Evolutionary conservation across 1,139 yeast species (phyloP), one percentile per base, ranked within the genome.

Genomic region (Meyerozyma guilliermondii): DNA sequence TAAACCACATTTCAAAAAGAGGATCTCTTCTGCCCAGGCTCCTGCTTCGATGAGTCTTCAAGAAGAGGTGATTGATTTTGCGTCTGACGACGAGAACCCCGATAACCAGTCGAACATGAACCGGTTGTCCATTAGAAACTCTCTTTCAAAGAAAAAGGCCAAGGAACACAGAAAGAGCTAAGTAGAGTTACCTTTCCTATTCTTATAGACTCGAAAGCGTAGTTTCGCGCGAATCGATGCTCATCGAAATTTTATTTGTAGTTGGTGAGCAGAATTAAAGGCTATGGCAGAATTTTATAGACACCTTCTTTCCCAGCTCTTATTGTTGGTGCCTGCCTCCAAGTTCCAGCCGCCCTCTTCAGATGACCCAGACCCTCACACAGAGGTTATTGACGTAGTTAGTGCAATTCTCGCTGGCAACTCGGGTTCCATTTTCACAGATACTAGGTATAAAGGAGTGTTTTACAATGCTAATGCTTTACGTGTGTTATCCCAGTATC

Each of bases 41-140:
- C 72, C 71, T 1, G 52, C 66, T 1, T 63, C 57, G 39, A 52
- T 70, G 39, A 63, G 58, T 38, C 63, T 71, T 35, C 67, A 68
- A 49, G 76, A 73, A 50, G 75, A 73, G 47, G 73, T 71, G 7
- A 65, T 73, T 39, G 77, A 73, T 48, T 73, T 71, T 61, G 77
- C 73, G 1, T 68, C 75, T 4, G 78, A 73, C 50, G 77, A 73
- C 49, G 78, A 73, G 46, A 66, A 66, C 43, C 70, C 72, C 1
- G 68, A 59, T 6, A 60, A 66, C 44, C 61, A 61, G 16, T 66
- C 73, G 1, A 55, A 58, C 34, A 68, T 73, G 76, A 72, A 58
- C 50, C 54, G 78, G 30, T 51, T 73, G 29, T 62, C 74, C 5
- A 72, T 73, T 38, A 53, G 78, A 41, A 63, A 65, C 39, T 68